phyloP scores from a whole-genome alignment of 1,284 basidiomycete genomes.

The Albatrellus sp. region DNA sequence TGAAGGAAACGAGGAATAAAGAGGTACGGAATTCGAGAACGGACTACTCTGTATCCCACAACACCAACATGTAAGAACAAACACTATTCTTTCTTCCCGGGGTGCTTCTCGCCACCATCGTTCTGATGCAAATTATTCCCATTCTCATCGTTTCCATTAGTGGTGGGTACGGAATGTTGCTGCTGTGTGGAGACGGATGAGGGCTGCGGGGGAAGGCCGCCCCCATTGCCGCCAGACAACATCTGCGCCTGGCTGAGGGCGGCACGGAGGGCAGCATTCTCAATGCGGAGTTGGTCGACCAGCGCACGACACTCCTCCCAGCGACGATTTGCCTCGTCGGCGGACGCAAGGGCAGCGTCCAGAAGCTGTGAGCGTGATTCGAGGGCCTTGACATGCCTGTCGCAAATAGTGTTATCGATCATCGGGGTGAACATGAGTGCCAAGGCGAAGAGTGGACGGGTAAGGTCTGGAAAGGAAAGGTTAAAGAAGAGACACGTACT shows the following conservation, averaged over 20 bases:
- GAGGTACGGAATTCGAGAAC: too few relatives aligned
- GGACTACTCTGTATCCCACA: too few relatives aligned
- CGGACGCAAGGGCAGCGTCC: conserved; percentile 69
- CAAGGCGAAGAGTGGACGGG: conserved; percentile 2
- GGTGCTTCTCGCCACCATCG: too few relatives aligned
- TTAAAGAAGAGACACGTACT: conserved; percentile 36
- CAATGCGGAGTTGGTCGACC: conserved; percentile 69
- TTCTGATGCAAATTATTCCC: too few relatives aligned
- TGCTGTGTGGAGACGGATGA: too few relatives aligned
- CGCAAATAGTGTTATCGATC: background rate
- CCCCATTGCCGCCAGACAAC: conserved; percentile 2
- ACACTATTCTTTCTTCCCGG: too few relatives aligned
- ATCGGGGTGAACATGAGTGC: background rate
- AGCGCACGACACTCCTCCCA: conserved; percentile 78
- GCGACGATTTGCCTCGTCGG: conserved; percentile 73
- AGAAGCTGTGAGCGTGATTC: conserved; percentile 72
- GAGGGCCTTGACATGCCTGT: conserved; percentile 70
- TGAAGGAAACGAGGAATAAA: too few relatives aligned
- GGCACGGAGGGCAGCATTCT: conserved; percentile 54
- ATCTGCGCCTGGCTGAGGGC: conserved; percentile 31
- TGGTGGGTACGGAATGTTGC: too few relatives aligned
- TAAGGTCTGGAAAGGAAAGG: background rate
- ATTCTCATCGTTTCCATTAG: too few relatives aligned
- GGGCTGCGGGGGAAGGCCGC: too few relatives aligned
- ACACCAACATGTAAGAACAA: too few relatives aligned